A percentile compares a stretch with the other conserved stretches of the same genome.
These are phyloP conservation scores for Sporopachydermia lactativora DNA, from an alignment of 805 yeast species.

Conservation along the genomic window DNA sequence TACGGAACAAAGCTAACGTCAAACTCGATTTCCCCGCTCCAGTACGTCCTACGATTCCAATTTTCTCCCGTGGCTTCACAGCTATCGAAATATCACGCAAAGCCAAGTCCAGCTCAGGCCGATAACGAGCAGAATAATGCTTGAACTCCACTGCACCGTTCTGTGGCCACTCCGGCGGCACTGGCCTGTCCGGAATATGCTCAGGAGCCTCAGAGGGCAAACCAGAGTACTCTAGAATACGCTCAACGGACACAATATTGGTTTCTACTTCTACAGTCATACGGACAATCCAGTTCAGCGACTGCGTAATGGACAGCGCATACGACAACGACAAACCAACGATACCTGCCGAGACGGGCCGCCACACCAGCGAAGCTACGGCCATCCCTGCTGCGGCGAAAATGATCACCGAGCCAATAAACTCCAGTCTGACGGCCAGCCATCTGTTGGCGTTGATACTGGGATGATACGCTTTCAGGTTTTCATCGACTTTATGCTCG, in stretches of 20 bases:
- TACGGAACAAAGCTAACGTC: slow-evolving; percentile 73
- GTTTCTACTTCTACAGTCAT: slow-evolving; percentile 99
- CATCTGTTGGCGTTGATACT: slow-evolving; percentile 89
- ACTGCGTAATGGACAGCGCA: slow-evolving; percentile 84
- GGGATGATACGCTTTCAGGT: slow-evolving; percentile 86
- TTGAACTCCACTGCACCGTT: slow-evolving; percentile 53
- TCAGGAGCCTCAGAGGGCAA: slow-evolving; percentile 78
- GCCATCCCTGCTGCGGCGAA: slow-evolving; percentile 76
- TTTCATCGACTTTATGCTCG: slow-evolving; percentile 29
- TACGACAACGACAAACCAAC: slow-evolving; percentile 91
- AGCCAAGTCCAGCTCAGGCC: slow-evolving; percentile 69
- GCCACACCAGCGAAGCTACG: slow-evolving; percentile 51
- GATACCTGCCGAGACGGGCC: slow-evolving; percentile 72
- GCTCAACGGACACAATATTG: slow-evolving; percentile 91
- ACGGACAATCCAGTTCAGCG: slow-evolving; percentile 94
- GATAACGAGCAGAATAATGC: slow-evolving; percentile 71
- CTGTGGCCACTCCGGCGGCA: slow-evolving; percentile 51
- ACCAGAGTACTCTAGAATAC: slow-evolving; percentile 78
- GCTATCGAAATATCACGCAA: slow-evolving; percentile 51
- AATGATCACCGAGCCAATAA: slow-evolving; percentile 80
- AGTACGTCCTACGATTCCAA: slow-evolving; percentile 94
- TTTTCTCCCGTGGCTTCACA: slow-evolving; percentile 63
- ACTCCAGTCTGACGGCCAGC: slow-evolving; percentile 91
- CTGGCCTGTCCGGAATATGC: slow-evolving; percentile 48
- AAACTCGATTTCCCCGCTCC: slow-evolving; percentile 93